Conservation (phyloP, 2,329 filamentous ascomycete genomes). For the Trichoderma cornu-damae region DNA sequence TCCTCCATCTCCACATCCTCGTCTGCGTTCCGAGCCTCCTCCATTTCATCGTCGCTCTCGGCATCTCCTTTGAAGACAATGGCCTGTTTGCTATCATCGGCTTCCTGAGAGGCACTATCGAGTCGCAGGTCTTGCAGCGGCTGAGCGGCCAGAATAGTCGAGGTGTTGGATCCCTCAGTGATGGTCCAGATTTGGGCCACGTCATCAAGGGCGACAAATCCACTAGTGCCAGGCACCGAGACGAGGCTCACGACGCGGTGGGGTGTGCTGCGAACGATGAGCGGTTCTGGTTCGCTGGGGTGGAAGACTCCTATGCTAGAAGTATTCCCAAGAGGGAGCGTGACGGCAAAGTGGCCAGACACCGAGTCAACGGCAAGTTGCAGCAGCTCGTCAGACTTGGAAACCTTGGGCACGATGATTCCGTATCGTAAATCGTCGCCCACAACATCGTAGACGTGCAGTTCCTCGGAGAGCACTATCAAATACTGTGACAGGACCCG, state of each 20-base stretch:
- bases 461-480: slow-evolving; percentile 65
- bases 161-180: slow-evolving; percentile 53
- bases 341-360: slow-evolving; percentile 62
- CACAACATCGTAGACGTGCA: slow-evolving; percentile 81
- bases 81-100: slow-evolving; percentile 25
- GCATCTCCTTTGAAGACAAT: slow-evolving; percentile 37
- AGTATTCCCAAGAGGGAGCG: slow-evolving; percentile 43
- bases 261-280: slow-evolving; percentile 53
- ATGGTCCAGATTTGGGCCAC: slow-evolving; percentile 65
- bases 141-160: slow-evolving; percentile 48
- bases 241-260: slow-evolving; percentile 62
- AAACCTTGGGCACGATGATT: slow-evolving; percentile 47
- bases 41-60: slow-evolving; percentile 40
- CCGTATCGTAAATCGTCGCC: slow-evolving; percentile 67
- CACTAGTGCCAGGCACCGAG: slow-evolving; percentile 57
- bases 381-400: slow-evolving; percentile 43
- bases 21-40: slow-evolving; percentile 31
- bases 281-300: slow-evolving; percentile 52
- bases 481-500: slow-evolving; percentile 69
- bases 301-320: slow-evolving; percentile 64
- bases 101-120: slow-evolving; percentile 34
- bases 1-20: slow-evolving; percentile 44
- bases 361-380: slow-evolving; percentile 67
- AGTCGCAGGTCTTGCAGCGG: slow-evolving; percentile 52
- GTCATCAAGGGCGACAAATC: slow-evolving; percentile 73